Base-by-base conservation (phyloP, 1,284 basidiomycete genomes). In the Microbotryum saponariae region DNA sequence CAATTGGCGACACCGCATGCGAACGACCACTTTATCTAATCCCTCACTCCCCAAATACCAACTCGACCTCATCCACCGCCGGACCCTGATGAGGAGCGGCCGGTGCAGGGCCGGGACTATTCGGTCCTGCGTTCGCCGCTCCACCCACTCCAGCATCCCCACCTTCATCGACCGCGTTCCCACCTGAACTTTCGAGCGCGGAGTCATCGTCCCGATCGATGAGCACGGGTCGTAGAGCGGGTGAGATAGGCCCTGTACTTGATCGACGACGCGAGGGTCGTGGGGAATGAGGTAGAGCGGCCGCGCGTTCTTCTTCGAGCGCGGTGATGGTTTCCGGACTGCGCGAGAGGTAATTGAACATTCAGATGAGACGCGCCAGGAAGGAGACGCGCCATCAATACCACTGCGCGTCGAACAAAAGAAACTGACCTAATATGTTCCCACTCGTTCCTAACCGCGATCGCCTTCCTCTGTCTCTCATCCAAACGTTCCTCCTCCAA, bases 241-340 rank as follows among this genome's bases (percentile, higher is more conserved):
- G 68, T 21, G 65, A 67, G 51, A 69, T 27, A 12, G 65, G 68
- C 4, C 68, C 68, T 10, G 65, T 60, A 42, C 61, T 63, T 20
- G 68, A 65, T 2, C 68, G 59, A 1, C 68, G 61, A 1, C 68
- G 58, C 2, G 49, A 23, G 2, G 58, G 65, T 18, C 63, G 63
- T 3, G 68, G 68, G 1, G 68, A 69, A 14, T 51, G 33, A 3
- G 47, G 46, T 0, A 56, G 29, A 4, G 45, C 25, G 0, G 59
- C 63, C 0, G 66, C 63, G 37, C 65, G 61, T 47, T 69, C 68
- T 46, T 69, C 67, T 18, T 69, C 65, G 46, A 69, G 61, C 1
- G 68, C 68, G 7, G 63, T 61, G 51, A 69, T 69, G 49, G 68
- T 67, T 10, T 69, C 62, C 9, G 67, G 67, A 33, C 67, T 69